A percentile compares a stretch with the other conserved stretches of the same genome.
These are phyloP conservation scores for Fusarium nelsonii DNA, from an alignment of 2,329 filamentous ascomycete genomes.

Conservation along the genomic window DNA sequence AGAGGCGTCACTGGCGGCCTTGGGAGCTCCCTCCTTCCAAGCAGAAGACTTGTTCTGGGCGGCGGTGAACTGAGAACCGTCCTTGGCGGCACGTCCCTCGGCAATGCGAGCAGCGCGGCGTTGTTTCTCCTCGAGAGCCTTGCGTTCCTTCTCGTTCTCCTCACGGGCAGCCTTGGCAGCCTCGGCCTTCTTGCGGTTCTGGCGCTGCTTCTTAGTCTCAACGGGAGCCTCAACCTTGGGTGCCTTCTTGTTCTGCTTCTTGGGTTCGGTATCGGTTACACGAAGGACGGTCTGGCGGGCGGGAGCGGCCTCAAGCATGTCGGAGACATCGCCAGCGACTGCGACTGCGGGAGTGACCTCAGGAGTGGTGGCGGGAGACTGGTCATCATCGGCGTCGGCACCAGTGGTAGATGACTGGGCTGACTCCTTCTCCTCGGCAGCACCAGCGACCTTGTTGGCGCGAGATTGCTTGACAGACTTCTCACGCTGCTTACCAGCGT, in stretches of 20 bases:
- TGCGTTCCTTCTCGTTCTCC: conserved; percentile 82
- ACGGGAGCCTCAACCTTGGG: conserved; percentile 73
- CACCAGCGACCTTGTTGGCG: conserved; percentile 64
- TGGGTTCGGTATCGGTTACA: conserved; percentile 75
- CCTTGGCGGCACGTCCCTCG: conserved; percentile 85
- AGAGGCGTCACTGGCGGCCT: conserved; percentile 49
- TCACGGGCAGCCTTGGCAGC: conserved; percentile 80
- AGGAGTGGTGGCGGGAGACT: conserved; percentile 77
- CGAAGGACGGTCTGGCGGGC: conserved; percentile 80
- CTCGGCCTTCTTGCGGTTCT: conserved; percentile 91
- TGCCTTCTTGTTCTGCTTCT: conserved; percentile 73
- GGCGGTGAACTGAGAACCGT: conserved; percentile 73
- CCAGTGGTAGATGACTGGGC: conserved; percentile 74
- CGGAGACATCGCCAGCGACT: conserved; percentile 78
- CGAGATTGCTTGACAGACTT: conserved; percentile 78
- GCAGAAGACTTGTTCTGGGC: conserved; percentile 58
- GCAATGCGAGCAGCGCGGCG: conserved; percentile 83
- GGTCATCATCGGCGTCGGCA: conserved; percentile 84
- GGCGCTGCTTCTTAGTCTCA: conserved; percentile 95
- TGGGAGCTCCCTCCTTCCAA: conserved; percentile 57
- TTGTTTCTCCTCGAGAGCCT: conserved; percentile 83
- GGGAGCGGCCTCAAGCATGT: conserved; percentile 86
- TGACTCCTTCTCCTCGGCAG: conserved; percentile 60
- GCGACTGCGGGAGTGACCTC: conserved; percentile 66
- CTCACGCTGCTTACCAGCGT: conserved; percentile 71